These are phyloP conservation scores for Erysimum cheiranthoides DNA, from an alignment of 345 rosid species.

Conservation along the genomic window DNA sequence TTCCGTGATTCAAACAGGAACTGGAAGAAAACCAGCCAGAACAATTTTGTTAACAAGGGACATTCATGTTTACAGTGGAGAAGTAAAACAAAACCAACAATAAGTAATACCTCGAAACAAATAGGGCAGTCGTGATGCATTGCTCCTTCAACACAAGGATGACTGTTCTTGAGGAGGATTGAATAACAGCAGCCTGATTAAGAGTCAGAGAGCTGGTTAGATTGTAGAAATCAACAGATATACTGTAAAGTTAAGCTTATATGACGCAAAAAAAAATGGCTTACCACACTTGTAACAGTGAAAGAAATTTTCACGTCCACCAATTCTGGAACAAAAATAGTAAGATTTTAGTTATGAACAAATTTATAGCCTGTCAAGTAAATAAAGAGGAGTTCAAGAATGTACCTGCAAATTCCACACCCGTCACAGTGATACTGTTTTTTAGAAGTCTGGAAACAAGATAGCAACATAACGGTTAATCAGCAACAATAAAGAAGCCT, in stretches of 20 bases:
- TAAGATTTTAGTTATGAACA: not conserved
- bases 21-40: slow-evolving; percentile 51
- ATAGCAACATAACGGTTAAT: slow-evolving; percentile 24
- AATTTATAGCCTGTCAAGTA: not conserved
- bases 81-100: not conserved
- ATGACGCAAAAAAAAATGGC: slow-evolving; percentile 28
- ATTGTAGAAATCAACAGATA: slow-evolving; percentile 17
- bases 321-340: slow-evolving; percentile 58
- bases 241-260: not conserved
- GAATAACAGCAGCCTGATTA: slow-evolving; percentile 87
- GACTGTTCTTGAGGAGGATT: slow-evolving; percentile 65
- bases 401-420: slow-evolving; percentile 96
- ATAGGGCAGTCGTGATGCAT: slow-evolving; percentile 97
- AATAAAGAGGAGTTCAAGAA: slow-evolving; percentile 3
- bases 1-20: slow-evolving; percentile 74
- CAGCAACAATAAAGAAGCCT: slow-evolving; percentile 9
- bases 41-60: not conserved
- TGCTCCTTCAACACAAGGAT: slow-evolving; percentile 96
- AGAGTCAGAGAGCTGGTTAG: not conserved
- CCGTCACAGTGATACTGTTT: slow-evolving; percentile 84
- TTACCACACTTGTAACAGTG: slow-evolving; percentile 93
- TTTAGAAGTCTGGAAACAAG: slow-evolving; percentile 66
- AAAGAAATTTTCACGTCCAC: slow-evolving; percentile 84
- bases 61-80: not conserved
- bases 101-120: slow-evolving; percentile 76